A percentile compares a stretch with the other conserved stretches of the same genome.
Evolutionary conservation across 176 grass and related monocot genomes (phyloP).

Genomic region (Dendrocalamus sinicus): DNA sequence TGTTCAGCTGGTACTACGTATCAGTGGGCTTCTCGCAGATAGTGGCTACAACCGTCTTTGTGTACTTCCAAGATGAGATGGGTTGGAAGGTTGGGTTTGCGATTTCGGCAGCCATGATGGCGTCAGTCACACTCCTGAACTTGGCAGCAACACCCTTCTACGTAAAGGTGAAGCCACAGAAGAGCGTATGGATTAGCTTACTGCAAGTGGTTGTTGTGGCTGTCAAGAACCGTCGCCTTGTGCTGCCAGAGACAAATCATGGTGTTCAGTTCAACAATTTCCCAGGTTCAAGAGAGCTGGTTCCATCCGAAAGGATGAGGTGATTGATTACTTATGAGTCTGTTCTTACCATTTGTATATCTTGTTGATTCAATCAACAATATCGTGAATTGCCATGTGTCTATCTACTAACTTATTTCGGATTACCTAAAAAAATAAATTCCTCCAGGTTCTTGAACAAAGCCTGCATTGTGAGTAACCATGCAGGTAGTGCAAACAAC

Average conservation of each 20-base stretch:
- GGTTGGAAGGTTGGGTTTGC: slow-evolving; percentile 53
- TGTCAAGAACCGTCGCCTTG: slow-evolving; percentile 28
- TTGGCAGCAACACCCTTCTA: slow-evolving; percentile 14
- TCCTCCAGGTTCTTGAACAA: slow-evolving; percentile 51
- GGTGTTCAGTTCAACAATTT: not conserved
- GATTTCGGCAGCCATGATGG: slow-evolving; percentile 30
- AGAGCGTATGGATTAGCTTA: slow-evolving; percentile 30
- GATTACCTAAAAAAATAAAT: not conserved
- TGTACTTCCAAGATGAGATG: slow-evolving; percentile 41
- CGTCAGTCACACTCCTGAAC: not conserved
- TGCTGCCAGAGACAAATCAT: not conserved
- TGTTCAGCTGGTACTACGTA: slow-evolving; percentile 58
- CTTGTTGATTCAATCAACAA: too few species aligned
- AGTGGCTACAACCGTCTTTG: slow-evolving; percentile 21
- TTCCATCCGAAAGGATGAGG: slow-evolving; percentile 44
- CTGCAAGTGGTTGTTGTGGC: slow-evolving; percentile 21
- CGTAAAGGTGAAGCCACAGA: slow-evolving; percentile 35
- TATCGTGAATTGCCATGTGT: too few species aligned
- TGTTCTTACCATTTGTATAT: not conserved
- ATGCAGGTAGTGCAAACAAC: not conserved
- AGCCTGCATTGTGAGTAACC: slow-evolving; percentile 42
- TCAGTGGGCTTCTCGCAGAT: slow-evolving; percentile 40
- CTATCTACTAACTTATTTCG: not conserved
- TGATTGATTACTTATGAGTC: not conserved
- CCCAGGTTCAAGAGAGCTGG: not conserved